phyloP scores from a whole-genome alignment of 805 yeast genomes.

The Priceomyces carsonii region DNA sequence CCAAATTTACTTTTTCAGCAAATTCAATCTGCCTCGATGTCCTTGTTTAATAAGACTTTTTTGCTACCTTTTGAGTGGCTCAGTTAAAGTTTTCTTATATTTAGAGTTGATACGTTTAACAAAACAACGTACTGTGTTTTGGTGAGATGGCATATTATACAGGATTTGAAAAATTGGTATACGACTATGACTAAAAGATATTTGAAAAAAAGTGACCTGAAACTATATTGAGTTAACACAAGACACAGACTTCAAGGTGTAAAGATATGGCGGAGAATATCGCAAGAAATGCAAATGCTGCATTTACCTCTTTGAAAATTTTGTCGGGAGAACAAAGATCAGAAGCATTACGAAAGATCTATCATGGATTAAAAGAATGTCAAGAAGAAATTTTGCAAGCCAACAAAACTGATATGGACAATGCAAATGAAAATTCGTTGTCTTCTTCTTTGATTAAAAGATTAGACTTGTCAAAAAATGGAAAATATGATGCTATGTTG shows the following conservation, averaged over 20 bases:
- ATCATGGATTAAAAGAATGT: slow-evolving; percentile 60
- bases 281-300: slow-evolving; percentile 78
- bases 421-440: slow-evolving; percentile 61
- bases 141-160: background rate
- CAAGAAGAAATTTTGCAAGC: slow-evolving; percentile 70
- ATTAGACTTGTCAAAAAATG: slow-evolving; percentile 76
- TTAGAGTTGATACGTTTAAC: too few relatives aligned
- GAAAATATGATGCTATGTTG: slow-evolving; percentile 89
- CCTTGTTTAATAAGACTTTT: too few relatives aligned
- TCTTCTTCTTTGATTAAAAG: slow-evolving; percentile 77
- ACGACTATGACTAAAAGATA: background rate
- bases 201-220: too few relatives aligned
- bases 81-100: too few relatives aligned
- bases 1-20: too few relatives aligned
- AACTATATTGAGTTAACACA: too few relatives aligned
- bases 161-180: slow-evolving; percentile 1
- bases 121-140: too few relatives aligned
- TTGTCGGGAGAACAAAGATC: slow-evolving; percentile 73
- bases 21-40: too few relatives aligned
- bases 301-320: slow-evolving; percentile 82
- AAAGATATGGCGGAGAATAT: slow-evolving; percentile 62
- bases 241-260: too few relatives aligned
- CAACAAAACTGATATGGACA: slow-evolving; percentile 71
- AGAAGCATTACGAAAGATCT: slow-evolving; percentile 67
- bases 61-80: too few relatives aligned